phyloP scores from a whole-genome alignment of 176 grass and related monocot genomes.

The Musa schizocarpa region DNA sequence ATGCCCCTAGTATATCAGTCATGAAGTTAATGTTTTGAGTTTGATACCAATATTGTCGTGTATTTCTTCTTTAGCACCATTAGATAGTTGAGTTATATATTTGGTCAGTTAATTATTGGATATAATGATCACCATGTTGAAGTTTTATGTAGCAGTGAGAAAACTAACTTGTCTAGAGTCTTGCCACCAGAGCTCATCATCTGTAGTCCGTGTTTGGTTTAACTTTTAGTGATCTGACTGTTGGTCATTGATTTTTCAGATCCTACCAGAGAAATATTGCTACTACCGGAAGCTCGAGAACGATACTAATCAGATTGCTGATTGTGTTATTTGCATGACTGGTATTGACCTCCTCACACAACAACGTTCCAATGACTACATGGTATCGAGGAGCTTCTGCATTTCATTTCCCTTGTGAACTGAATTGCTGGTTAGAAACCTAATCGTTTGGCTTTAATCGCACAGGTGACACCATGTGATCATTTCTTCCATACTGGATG shows the following conservation, averaged over 20 bases:
- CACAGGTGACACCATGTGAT: slow-evolving; percentile 90
- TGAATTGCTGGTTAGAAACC: neutral
- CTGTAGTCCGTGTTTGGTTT: neutral
- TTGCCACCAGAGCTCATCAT: neutral
- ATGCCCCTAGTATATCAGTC: neutral
- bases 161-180: neutral
- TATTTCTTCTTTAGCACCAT: too few relatives aligned
- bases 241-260: slow-evolving; percentile 32
- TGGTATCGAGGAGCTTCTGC: slow-evolving; percentile 38
- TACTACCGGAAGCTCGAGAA: slow-evolving; percentile 78
- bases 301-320: slow-evolving; percentile 39
- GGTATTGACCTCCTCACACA: slow-evolving; percentile 61
- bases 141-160: neutral
- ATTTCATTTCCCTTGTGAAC: slow-evolving; percentile 3
- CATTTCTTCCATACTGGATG: slow-evolving; percentile 97
- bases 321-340: slow-evolving; percentile 98
- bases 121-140: too few relatives aligned
- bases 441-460: neutral
- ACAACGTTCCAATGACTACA: slow-evolving; percentile 73
- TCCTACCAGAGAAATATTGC: slow-evolving; percentile 92
- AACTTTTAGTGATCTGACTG: neutral
- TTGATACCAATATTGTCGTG: too few relatives aligned
- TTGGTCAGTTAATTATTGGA: too few relatives aligned
- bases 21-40: too few relatives aligned
- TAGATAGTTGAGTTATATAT: too few relatives aligned